Evolutionary conservation across 805 yeast genomes (phyloP).

Genomic region (Yamadazyma sp.): DNA sequence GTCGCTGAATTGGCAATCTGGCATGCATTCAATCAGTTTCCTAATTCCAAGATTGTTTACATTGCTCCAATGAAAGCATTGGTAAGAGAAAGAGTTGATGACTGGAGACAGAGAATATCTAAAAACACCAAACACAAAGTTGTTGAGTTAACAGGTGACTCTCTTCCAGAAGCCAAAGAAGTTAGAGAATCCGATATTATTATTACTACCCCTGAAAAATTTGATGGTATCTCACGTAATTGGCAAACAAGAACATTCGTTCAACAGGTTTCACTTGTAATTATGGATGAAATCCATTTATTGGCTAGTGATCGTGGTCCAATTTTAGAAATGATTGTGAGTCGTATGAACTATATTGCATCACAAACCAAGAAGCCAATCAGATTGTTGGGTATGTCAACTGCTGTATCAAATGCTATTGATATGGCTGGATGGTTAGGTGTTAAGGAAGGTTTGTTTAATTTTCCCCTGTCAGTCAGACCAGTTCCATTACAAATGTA

Average conservation of each 20-base stretch:
- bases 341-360: conserved; percentile 74
- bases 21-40: conserved; percentile 86
- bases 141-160: conserved; percentile 82
- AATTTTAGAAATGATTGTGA: conserved; percentile 83
- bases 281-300: conserved; percentile 84
- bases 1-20: conserved; percentile 97
- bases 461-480: conserved; percentile 77
- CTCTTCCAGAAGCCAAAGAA: conserved; percentile 66
- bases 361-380: conserved; percentile 58
- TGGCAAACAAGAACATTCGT: conserved; percentile 81
- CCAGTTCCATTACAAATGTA: conserved; percentile 87
- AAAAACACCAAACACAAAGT: conserved; percentile 46
- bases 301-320: conserved; percentile 87
- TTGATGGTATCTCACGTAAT: conserved; percentile 82
- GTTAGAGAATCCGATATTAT: conserved; percentile 70
- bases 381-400: conserved; percentile 72
- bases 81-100: conserved; percentile 79
- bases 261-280: conserved; percentile 68
- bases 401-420: conserved; percentile 82
- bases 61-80: conserved; percentile 90
- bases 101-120: conserved; percentile 61
- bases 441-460: conserved; percentile 69
- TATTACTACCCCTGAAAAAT: conserved; percentile 82
- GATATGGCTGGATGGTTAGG: conserved; percentile 87
- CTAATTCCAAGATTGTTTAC: conserved; percentile 76